Conservation (phyloP, 1,284 basidiomycete genomes). For the Malassezia cuniculi region DNA sequence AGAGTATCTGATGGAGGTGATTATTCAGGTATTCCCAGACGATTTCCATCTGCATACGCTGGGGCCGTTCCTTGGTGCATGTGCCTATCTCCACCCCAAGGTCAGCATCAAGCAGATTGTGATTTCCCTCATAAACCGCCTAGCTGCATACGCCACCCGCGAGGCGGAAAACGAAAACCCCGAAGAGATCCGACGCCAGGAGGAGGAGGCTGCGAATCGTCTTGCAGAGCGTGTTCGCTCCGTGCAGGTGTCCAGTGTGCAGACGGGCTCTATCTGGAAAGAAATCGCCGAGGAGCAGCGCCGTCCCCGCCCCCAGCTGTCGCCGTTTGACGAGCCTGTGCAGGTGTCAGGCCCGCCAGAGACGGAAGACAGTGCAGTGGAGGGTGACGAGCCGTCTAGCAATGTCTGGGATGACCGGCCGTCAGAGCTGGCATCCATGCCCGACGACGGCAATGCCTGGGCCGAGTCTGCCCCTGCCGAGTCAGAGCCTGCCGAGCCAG, state of each 20-base stretch:
- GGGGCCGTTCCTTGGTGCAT: constrained; percentile 38
- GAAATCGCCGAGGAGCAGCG: constrained; percentile 23
- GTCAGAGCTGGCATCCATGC: too few species aligned
- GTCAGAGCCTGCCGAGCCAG: too few species aligned
- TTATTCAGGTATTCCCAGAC: constrained; percentile 45
- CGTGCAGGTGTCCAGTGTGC: constrained; percentile 19
- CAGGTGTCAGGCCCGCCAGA: neutral
- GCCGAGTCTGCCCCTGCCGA: too few species aligned
- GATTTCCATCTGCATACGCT: constrained; percentile 44
- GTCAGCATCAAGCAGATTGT: constrained; percentile 45
- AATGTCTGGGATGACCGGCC: too few species aligned
- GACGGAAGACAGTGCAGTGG: too few species aligned
- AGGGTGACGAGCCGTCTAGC: too few species aligned
- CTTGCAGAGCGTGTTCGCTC: constrained; percentile 19
- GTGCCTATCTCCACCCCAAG: constrained; percentile 41
- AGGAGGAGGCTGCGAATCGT: constrained; percentile 33
- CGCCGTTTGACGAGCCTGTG: constrained; percentile 4
- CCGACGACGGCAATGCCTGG: constrained; percentile 2
- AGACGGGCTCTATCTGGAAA: constrained; percentile 31
- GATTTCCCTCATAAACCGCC: constrained; percentile 40
- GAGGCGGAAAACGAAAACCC: constrained; percentile 43
- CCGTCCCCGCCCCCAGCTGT: constrained; percentile 3
- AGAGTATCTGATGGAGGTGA: constrained; percentile 45
- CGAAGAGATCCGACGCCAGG: constrained; percentile 38
- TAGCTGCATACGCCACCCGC: constrained; percentile 40